Evolutionary conservation across 768 basidiomycete genomes (phyloP).

Genomic region (Trametes cubensis): DNA sequence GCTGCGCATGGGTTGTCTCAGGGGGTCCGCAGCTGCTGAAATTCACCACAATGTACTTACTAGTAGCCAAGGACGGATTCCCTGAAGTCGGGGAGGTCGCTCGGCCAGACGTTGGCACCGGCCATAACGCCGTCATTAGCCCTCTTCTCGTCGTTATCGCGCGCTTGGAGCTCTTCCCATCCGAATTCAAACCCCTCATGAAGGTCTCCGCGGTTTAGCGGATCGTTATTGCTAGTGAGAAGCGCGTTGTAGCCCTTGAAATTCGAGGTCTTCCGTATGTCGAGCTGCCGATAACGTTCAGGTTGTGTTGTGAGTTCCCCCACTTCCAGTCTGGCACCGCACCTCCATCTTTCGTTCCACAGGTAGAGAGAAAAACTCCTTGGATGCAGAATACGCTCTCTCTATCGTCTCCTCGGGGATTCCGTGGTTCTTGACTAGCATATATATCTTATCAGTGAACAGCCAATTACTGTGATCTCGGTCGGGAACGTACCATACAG

Average conservation of each 20-base stretch:
- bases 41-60: conserved; percentile 46
- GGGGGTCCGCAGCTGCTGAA: background rate
- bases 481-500: conserved; percentile 62
- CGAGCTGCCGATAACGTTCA: conserved; percentile 61
- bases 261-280: conserved; percentile 64
- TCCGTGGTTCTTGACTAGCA: conserved; percentile 75
- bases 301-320: too few species aligned
- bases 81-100: conserved; percentile 60
- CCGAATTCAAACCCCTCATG: conserved; percentile 92
- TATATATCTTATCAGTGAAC: background rate
- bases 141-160: conserved; percentile 32
- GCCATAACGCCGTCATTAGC: conserved; percentile 59
- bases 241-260: conserved; percentile 80
- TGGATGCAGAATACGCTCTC: conserved; percentile 48
- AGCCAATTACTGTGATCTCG: background rate
- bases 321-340: too few species aligned
- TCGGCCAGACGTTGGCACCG: conserved; percentile 81
- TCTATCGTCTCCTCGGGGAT: conserved; percentile 58
- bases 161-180: conserved; percentile 54
- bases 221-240: conserved; percentile 74
- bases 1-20: conserved; percentile 35
- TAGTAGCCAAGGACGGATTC: conserved; percentile 65
- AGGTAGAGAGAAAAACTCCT: conserved; percentile 69
- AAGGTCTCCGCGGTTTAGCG: conserved; percentile 76
- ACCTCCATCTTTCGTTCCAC: conserved; percentile 69